Base-by-base conservation (phyloP, 2,329 filamentous ascomycete genomes). In the Fusarium nisikadoi region DNA sequence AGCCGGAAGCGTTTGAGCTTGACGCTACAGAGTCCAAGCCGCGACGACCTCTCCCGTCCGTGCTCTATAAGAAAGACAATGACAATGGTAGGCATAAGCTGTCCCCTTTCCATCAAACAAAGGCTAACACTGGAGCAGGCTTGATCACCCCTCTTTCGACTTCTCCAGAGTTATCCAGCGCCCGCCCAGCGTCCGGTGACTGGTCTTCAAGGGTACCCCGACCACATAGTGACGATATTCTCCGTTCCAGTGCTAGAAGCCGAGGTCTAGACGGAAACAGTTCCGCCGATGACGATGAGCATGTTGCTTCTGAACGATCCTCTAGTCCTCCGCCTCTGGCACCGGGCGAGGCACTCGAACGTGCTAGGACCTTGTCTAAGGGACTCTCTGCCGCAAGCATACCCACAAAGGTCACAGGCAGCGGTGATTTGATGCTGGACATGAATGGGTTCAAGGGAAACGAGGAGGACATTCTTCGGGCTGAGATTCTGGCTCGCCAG, bases 401-500 rank as follows among this genome's bases (percentile, higher is more conserved):
- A 65, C 94, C 94, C 10, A 96, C 92, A 63, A 92, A 94, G 72
- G 91, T 99, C n/a, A 98, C 93, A 2, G 94, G 97, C 63, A 92
- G 90, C 2, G 96, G 96, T 20, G 96, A 99, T 81, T 85, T 99
- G 61, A 98, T 98, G 94, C 85, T 99, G 57, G 96, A 99, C 80
- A 98, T 99, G 95, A 95, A 94, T 0, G 94, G 94, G 2, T 98
- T 97, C 84, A 98, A 98, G 82, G 93, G 92, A 80, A 97, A 91
- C 77, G 95, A 98, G 74, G 94, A 97, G 76, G 95, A 98, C 75
- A 93, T 95, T 10, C 86, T 98, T 59, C 91, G 94, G 50, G 95
- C 96, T 23, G 96, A 99, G 81, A 90, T 97, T n/a, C 88, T 98
- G 68, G 96, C 96, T 9, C 90, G 96, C 27, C 96, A 95, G 80